Percentiles rank a stretch among this genome's conserved stretches.
Conservation (phyloP, 352 stramenopile genomes). For the Phytopythium kandeliae region DNA sequence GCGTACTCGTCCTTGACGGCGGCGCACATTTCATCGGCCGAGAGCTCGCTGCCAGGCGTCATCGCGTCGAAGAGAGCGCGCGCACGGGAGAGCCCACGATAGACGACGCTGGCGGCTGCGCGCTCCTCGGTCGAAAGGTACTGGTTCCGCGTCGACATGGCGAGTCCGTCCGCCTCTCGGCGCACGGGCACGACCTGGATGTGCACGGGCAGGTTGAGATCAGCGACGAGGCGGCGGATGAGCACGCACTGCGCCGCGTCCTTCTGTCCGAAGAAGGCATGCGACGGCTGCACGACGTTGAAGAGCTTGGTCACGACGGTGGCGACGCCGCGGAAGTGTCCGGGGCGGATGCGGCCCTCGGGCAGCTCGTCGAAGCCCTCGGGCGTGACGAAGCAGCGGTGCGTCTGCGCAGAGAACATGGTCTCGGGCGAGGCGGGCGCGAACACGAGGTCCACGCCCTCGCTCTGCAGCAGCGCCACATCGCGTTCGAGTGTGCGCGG, state of each 20-base stretch:
- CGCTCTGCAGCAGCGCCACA: slow-evolving; percentile 70
- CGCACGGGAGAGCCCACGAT: slow-evolving; percentile 62
- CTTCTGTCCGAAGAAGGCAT: slow-evolving; percentile 99
- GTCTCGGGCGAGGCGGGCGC: slow-evolving; percentile 54
- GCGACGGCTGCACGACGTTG: slow-evolving; percentile 96
- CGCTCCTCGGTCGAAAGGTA: slow-evolving; percentile 93
- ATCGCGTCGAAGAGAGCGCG: slow-evolving; percentile 35
- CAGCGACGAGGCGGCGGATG: slow-evolving; percentile 93
- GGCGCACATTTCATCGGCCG: slow-evolving; percentile 25
- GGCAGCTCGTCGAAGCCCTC: slow-evolving; percentile 92
- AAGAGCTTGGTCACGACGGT: slow-evolving; percentile 99
- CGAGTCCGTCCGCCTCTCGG: slow-evolving; percentile 94
- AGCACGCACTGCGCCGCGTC: slow-evolving; percentile 97
- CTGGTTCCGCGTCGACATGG: slow-evolving; percentile 97
- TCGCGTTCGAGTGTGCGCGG: slow-evolving; percentile 95
- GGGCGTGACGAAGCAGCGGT: slow-evolving; percentile 91
- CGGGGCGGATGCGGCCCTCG: slow-evolving; percentile 91
- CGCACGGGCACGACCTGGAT: slow-evolving; percentile 91
- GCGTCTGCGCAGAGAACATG: slow-evolving; percentile 84
- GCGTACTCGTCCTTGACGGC: slow-evolving; percentile 54
- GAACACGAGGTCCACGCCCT: slow-evolving; percentile 92
- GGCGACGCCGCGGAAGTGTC: slow-evolving; percentile 98
- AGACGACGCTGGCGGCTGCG: slow-evolving; percentile 83
- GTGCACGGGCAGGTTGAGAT: slow-evolving; percentile 95
- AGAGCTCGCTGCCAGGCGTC: slow-evolving; percentile 16